A percentile compares a stretch with the other conserved stretches of the same genome.
These are phyloP conservation scores for Caloboletus inedulis DNA, from an alignment of 1,284 basidiomycete genomes.

Conservation along the genomic window DNA sequence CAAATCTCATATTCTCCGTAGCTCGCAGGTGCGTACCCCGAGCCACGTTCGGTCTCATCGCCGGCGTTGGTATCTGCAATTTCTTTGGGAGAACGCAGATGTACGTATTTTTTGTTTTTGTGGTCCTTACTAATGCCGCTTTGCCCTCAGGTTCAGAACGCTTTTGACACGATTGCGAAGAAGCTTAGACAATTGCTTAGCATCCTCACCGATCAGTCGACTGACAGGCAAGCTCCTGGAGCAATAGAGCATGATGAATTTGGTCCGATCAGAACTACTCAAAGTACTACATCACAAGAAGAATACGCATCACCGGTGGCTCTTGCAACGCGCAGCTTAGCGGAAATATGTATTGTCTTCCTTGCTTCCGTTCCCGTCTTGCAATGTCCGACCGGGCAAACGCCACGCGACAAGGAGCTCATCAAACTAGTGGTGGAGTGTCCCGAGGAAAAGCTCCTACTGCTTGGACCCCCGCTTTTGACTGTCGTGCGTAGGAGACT, in stretches of 20 bases:
- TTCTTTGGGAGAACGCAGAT: constrained; percentile 61
- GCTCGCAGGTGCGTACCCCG: constrained; percentile 30
- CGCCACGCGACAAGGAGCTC: constrained; percentile 63
- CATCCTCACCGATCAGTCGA: constrained; percentile 24
- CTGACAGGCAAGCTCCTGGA: constrained; percentile 16
- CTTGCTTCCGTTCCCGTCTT: constrained; percentile 58
- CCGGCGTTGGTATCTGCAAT: constrained; percentile 40
- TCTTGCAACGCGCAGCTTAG: constrained; percentile 32
- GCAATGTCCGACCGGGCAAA: constrained; percentile 53
- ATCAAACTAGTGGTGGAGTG: constrained; percentile 55
- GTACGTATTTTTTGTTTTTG: constrained; percentile 38
- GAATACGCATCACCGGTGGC: constrained; percentile 13
- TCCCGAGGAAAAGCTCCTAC: constrained; percentile 52
- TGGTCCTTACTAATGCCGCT: neutral
- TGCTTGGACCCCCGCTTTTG: constrained; percentile 57
- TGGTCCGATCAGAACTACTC: constrained; percentile 51
- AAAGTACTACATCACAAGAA: constrained; percentile 27
- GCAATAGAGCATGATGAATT: constrained; percentile 63
- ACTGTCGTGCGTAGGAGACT: constrained; percentile 51
- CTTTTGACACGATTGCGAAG: constrained; percentile 40
- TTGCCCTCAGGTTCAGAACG: constrained; percentile 51
- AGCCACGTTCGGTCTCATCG: constrained; percentile 11
- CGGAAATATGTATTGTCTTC: constrained; percentile 52
- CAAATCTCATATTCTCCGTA: constrained; percentile 47
- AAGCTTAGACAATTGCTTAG: constrained; percentile 41